These are phyloP conservation scores for Penicillium ucsense DNA, from an alignment of 495 filamentous ascomycete genomes.

Conservation along the genomic window DNA sequence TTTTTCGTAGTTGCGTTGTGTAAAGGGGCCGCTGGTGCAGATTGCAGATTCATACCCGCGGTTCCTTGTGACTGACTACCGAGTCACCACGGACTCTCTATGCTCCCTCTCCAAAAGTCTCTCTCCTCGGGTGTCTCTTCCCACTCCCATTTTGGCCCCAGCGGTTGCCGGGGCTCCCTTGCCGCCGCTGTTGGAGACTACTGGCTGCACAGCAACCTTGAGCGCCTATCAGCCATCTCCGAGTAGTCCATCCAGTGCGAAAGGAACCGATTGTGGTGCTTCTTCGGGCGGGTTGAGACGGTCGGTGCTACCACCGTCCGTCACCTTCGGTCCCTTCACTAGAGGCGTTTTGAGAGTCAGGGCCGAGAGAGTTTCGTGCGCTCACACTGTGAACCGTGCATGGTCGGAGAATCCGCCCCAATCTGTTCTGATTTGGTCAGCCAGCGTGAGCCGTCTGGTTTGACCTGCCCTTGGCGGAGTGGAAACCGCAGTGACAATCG, in stretches of 20 bases:
- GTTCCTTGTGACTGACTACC: too few relatives aligned
- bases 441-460: too few relatives aligned
- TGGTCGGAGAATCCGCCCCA: too few relatives aligned
- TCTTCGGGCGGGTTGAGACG: constrained; percentile 18
- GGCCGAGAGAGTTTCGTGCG: too few relatives aligned
- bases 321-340: too few relatives aligned
- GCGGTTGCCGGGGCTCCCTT: constrained; percentile 40
- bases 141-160: constrained; percentile 10
- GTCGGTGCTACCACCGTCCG: constrained; percentile 4
- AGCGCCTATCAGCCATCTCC: constrained; percentile 25
- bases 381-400: too few relatives aligned
- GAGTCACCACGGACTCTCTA: constrained; percentile 5
- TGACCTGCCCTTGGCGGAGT: too few relatives aligned
- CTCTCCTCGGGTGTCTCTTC: background rate
- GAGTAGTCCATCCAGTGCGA: background rate
- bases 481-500: too few relatives aligned
- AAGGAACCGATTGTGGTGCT: constrained; percentile 5
- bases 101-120: background rate
- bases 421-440: too few relatives aligned
- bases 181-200: constrained; percentile 28
- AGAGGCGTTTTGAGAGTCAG: background rate
- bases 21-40: too few relatives aligned
- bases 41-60: too few relatives aligned
- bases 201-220: constrained; percentile 24
- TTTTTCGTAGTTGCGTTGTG: background rate